Percentiles rank a stretch among this genome's conserved stretches.
Conservation (phyloP, 2,329 filamentous ascomycete genomes). For the Xylariales sp. region DNA sequence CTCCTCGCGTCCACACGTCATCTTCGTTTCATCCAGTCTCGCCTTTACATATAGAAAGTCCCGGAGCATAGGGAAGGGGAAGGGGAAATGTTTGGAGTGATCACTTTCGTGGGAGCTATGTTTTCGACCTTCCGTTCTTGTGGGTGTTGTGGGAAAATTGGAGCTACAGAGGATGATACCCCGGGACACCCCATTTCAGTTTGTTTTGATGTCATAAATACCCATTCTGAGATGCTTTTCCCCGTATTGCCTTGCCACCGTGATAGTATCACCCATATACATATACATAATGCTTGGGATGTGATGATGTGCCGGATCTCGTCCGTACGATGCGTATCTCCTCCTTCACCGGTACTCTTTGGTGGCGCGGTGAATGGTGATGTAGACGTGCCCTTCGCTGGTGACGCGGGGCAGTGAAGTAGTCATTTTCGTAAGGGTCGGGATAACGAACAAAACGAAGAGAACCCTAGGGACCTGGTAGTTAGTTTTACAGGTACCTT, state of each 20-base stretch:
- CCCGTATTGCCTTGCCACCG: background rate
- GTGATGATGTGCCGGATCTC: background rate
- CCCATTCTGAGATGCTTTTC: background rate
- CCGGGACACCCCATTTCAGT: constrained; percentile 4
- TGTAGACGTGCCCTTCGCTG: background rate
- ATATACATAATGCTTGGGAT: background rate
- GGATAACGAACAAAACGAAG: background rate
- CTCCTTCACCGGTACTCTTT: background rate
- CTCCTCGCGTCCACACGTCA: background rate
- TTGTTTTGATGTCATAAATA: constrained; percentile 5
- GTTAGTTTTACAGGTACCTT: background rate
- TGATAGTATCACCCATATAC: background rate
- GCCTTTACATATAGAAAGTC: background rate
- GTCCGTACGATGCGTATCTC: background rate
- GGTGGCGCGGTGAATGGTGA: background rate
- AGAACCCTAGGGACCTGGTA: background rate
- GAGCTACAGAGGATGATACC: constrained; percentile 28
- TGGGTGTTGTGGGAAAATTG: constrained; percentile 9
- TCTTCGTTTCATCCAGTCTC: background rate
- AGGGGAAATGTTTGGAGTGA: background rate
- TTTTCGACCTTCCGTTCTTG: constrained; percentile 7
- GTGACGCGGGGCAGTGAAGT: background rate
- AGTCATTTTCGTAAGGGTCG: background rate
- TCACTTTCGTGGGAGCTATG: background rate
- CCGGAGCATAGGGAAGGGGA: constrained; percentile 10